phyloP scores from a whole-genome alignment of 148 eudicot genomes.

The Rhododendron ovatum region DNA sequence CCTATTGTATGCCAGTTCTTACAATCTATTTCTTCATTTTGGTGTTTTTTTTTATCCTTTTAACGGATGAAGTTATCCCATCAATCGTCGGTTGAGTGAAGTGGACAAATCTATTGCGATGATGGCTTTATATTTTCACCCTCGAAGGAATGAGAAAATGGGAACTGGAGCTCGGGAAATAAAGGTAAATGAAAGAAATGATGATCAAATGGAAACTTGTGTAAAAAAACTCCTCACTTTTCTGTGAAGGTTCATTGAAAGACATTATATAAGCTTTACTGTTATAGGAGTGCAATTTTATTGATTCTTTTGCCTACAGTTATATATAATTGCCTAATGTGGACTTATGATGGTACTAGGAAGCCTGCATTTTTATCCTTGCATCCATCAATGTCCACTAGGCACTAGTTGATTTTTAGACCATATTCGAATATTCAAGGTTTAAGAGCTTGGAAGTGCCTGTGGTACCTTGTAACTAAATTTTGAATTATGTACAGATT shows the following conservation, averaged over 20 bases:
- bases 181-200: slow-evolving; percentile 43
- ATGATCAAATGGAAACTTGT: background rate
- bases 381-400: background rate
- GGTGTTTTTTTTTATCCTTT: background rate
- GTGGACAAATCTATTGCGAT: slow-evolving; percentile 40
- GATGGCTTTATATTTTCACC: slow-evolving; percentile 71
- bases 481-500: slow-evolving; percentile 35
- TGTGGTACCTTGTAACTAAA: background rate
- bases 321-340: background rate
- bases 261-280: background rate
- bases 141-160: slow-evolving; percentile 62
- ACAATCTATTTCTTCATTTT: background rate
- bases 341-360: background rate
- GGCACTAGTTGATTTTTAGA: background rate
- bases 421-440: background rate
- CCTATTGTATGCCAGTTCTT: background rate
- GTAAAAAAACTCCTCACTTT: background rate
- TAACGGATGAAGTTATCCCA: slow-evolving; percentile 42
- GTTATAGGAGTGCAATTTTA: background rate
- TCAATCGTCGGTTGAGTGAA: slow-evolving; percentile 48
- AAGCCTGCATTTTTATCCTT: background rate
- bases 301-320: background rate
- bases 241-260: background rate
- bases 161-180: slow-evolving; percentile 61
- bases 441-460: background rate